phyloP scores from a whole-genome alignment of 2,329 filamentous ascomycete genomes.

The Verticillium tricorpus region DNA sequence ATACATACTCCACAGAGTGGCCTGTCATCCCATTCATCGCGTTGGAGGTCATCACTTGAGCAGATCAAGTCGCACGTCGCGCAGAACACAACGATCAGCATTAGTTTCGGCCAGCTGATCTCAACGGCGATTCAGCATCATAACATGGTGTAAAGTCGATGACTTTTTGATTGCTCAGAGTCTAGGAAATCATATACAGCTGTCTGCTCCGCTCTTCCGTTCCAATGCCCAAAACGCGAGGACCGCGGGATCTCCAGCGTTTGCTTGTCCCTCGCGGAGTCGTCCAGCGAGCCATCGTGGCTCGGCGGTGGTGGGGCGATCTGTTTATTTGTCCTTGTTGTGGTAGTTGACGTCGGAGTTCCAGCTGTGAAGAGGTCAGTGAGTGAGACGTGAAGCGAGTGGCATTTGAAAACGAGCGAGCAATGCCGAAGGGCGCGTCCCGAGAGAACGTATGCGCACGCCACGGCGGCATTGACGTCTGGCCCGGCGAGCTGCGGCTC shows the following conservation, averaged over 20 bases:
- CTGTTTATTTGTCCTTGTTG: constrained; percentile 73
- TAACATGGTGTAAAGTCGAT: constrained; percentile 18
- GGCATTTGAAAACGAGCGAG: no score
- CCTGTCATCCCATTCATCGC: no score
- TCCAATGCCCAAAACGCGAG: not conserved
- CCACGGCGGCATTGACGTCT: no score
- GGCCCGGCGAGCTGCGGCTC: not conserved
- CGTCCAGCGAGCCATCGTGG: not conserved
- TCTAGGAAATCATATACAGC: constrained; percentile 17
- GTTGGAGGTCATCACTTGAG: no score
- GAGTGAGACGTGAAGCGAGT: not conserved
- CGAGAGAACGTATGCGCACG: no score
- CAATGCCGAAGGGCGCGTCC: no score
- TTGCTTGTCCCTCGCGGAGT: not conserved
- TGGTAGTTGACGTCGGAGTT: constrained; percentile 95
- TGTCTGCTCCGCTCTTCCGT: not conserved
- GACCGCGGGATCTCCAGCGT: not conserved
- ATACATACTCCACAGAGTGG: no score
- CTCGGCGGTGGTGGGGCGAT: not conserved
- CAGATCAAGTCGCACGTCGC: no score
- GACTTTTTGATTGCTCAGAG: constrained; percentile 15
- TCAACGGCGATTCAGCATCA: no score
- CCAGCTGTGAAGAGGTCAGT: constrained; percentile 60
- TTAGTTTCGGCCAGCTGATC: no score
- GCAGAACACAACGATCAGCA: no score